Evolutionary conservation across 2,329 filamentous ascomycete species (phyloP).

Genomic region (Xylaria sp.): DNA sequence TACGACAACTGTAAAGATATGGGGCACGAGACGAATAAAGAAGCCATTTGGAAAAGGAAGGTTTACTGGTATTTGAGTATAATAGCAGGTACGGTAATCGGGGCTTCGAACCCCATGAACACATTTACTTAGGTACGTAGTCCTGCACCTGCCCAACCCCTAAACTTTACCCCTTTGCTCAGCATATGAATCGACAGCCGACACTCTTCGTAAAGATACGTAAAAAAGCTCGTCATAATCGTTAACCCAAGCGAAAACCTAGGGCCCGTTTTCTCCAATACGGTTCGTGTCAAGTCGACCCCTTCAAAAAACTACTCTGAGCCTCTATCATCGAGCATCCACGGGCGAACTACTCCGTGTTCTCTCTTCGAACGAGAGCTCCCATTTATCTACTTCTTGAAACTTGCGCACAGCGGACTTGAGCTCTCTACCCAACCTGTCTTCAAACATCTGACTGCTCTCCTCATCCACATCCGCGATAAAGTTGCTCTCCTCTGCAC

Average conservation of each 20-base stretch:
- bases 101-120: not conserved
- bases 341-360: constrained; percentile 60
- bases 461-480: constrained; percentile 39
- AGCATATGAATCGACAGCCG: constrained; percentile 22
- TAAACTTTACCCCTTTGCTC: not conserved
- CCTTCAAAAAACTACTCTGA: not conserved
- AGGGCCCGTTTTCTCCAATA: not conserved
- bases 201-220: constrained; percentile 21
- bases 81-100: constrained; percentile 18
- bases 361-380: constrained; percentile 70
- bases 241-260: constrained; percentile 15
- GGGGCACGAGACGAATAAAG: not conserved
- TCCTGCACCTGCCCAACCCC: not conserved
- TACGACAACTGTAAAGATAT: not conserved
- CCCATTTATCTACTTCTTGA: constrained; percentile 71
- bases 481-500: constrained; percentile 47
- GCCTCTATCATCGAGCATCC: constrained; percentile 51
- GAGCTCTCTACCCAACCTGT: constrained; percentile 57
- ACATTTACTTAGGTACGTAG: constrained; percentile 23
- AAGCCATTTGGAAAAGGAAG: not conserved
- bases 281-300: not conserved
- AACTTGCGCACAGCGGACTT: constrained; percentile 67
- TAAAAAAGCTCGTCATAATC: constrained; percentile 22
- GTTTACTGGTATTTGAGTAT: constrained; percentile 11
- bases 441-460: constrained; percentile 46